Evolutionary conservation across 495 filamentous ascomycete species (phyloP), one percentile per base, ranked within the genome.

Genomic region (Trichoderma orchidacearum): DNA sequence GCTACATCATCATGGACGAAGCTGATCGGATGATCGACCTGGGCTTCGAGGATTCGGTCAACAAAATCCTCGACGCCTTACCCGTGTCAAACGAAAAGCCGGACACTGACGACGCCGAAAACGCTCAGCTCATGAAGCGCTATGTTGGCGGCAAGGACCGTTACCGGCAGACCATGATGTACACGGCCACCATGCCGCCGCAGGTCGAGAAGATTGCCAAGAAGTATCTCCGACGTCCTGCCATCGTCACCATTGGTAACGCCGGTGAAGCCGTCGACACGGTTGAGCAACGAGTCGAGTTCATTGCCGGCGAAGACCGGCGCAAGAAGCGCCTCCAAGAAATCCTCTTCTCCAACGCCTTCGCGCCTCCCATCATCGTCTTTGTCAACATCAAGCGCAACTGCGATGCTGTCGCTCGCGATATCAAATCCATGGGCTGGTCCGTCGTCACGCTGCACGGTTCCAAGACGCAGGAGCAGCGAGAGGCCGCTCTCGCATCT

Each of bases 301-400:
- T 95, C 69, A 76, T 99, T 31, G 62, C 82, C 2, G 90, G 90
- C 61, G 93, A 99, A 77, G 93, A 99, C 72, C 93, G 93, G 71
- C 82, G 90, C 59, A 99, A 99, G 86, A 96, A 94, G 72, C 86
- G 93, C 11, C 83, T 99, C 17, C 80, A 83, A 58, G 91, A 99
- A 62, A 92, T 99, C 52, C 84, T 99, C 50, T 78, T 77, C 29
- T 90, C 87, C 0, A 76, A 85, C 62, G 88, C 96, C 59, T 97
- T 95, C 73, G 77, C 80, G 3, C 85, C 94, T 0, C 93, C 93
- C 21, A 91, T 99, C 70, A 97, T 99, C 66, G 93, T 97, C 54
- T 99, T 99, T 66, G 93, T 99, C 79, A 99, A 99, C 70, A 96
- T 97, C 85, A 99, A 97, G 70, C 88, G 92, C 59, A 97, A 97